Conservation (phyloP, 2,329 filamentous ascomycete genomes). For the Bipolaris cookei region DNA sequence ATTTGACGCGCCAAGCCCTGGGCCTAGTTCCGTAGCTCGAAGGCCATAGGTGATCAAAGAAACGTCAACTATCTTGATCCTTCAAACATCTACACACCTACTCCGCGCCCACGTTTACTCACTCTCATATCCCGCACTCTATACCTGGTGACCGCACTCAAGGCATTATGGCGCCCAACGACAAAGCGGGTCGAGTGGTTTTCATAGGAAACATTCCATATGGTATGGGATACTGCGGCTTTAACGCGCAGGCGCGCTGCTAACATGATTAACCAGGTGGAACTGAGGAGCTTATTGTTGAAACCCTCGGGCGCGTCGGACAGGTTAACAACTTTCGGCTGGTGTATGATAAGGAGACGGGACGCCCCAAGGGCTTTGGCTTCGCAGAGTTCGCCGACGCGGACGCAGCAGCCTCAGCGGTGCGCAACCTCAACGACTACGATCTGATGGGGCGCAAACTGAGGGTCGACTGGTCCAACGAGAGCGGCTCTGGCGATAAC, state of each 20-base stretch:
- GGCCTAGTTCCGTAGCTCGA: constrained; percentile 2
- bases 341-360: constrained; percentile 94
- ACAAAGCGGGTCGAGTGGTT: constrained; percentile 77
- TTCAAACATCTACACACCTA: neutral
- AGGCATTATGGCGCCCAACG: constrained; percentile 51
- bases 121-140: neutral
- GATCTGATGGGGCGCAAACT: constrained; percentile 95
- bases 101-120: neutral
- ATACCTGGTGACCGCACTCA: neutral
- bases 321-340: constrained; percentile 91
- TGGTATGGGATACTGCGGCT: constrained; percentile 58
- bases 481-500: constrained; percentile 72
- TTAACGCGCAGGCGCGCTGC: constrained; percentile 10
- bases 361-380: constrained; percentile 92
- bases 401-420: constrained; percentile 89
- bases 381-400: constrained; percentile 95
- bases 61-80: neutral
- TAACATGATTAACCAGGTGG: constrained; percentile 65
- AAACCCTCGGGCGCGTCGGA: constrained; percentile 89
- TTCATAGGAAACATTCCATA: constrained; percentile 90
- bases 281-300: constrained; percentile 93
- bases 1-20: constrained; percentile 16
- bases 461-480: constrained; percentile 94
- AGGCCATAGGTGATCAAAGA: constrained; percentile 14
- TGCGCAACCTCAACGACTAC: constrained; percentile 92